These are phyloP conservation scores for Kazachstania sp. DNA, from an alignment of 1,139 yeast genomes.

Conservation along the genomic window DNA sequence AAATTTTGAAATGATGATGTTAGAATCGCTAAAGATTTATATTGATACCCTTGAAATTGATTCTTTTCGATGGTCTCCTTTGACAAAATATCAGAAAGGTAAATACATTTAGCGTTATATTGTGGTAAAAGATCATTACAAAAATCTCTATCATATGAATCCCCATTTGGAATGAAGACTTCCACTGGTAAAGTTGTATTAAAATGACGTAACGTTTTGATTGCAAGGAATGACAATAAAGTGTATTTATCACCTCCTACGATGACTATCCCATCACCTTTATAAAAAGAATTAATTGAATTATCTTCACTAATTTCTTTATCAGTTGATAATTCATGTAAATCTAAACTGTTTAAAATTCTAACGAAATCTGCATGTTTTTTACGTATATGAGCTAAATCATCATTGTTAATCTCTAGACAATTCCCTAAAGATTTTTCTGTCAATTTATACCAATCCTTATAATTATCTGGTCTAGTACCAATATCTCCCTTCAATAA, in stretches of 20 bases:
- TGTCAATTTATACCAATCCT: constrained; percentile 20
- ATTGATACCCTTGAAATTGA: constrained; percentile 47
- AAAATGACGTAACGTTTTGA: constrained; percentile 43
- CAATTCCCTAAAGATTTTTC: constrained; percentile 18
- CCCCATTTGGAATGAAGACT: constrained; percentile 47
- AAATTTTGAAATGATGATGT: constrained; percentile 52
- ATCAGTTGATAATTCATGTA: constrained; percentile 31
- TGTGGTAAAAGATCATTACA: constrained; percentile 45
- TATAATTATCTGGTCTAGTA: constrained; percentile 16
- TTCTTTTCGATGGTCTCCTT: constrained; percentile 30
- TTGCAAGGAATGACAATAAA: constrained; percentile 47
- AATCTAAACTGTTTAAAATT: constrained; percentile 39
- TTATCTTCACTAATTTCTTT: neutral
- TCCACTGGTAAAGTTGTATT: constrained; percentile 55
- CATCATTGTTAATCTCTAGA: constrained; percentile 38
- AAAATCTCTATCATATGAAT: constrained; percentile 41
- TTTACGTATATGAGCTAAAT: constrained; percentile 40
- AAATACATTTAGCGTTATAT: constrained; percentile 49
- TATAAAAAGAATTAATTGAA: constrained; percentile 30
- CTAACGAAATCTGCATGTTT: constrained; percentile 50
- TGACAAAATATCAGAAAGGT: constrained; percentile 33
- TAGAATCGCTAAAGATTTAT: constrained; percentile 52
- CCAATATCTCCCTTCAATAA: constrained; percentile 21
- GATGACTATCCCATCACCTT: constrained; percentile 58
- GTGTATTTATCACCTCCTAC: constrained; percentile 56